Evolutionary conservation across 2,329 filamentous ascomycete genomes (phyloP).

Genomic region (Colletotrichum sansevieriae): DNA sequence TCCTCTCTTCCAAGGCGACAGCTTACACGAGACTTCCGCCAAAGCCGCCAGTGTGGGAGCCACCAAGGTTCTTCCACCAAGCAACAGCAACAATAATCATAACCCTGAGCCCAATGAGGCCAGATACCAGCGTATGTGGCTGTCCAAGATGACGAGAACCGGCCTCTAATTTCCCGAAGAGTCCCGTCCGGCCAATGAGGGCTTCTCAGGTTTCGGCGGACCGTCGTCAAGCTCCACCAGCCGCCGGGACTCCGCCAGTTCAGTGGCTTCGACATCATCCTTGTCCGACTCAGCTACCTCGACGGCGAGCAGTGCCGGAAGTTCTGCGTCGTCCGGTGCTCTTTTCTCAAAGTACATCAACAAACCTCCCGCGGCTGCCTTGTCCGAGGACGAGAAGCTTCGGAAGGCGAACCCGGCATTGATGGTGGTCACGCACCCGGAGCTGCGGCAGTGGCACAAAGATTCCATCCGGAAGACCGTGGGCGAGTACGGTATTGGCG

Average conservation of each 20-base stretch:
- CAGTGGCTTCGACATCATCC: conserved; percentile 40
- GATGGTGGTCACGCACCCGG: conserved; percentile 49
- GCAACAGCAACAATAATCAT: background rate
- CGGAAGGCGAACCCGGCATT: conserved; percentile 46
- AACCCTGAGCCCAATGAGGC: conserved; percentile 43
- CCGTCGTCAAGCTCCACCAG: conserved; percentile 45
- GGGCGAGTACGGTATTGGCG: conserved; percentile 47
- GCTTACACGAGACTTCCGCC: conserved; percentile 48
- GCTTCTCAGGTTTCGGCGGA: conserved; percentile 49
- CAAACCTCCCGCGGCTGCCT: background rate
- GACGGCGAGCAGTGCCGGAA: background rate
- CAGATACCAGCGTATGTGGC: conserved; percentile 50
- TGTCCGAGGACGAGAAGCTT: conserved; percentile 37
- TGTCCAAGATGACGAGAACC: conserved; percentile 49
- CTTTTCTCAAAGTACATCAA: background rate
- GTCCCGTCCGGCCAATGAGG: conserved; percentile 47
- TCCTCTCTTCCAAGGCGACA: conserved; percentile 48
- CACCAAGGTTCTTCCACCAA: background rate
- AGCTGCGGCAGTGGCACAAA: conserved; percentile 49
- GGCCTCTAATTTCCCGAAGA: conserved; percentile 50
- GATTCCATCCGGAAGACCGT: conserved; percentile 45
- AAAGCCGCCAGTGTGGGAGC: conserved; percentile 46
- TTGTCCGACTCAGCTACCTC: background rate
- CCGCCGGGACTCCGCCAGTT: conserved; percentile 45
- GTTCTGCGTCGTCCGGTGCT: background rate